Evolutionary conservation across 2,329 filamentous ascomycete genomes (phyloP), one percentile per base, ranked within the genome.

Genomic region (Diaporthe vaccinii): DNA sequence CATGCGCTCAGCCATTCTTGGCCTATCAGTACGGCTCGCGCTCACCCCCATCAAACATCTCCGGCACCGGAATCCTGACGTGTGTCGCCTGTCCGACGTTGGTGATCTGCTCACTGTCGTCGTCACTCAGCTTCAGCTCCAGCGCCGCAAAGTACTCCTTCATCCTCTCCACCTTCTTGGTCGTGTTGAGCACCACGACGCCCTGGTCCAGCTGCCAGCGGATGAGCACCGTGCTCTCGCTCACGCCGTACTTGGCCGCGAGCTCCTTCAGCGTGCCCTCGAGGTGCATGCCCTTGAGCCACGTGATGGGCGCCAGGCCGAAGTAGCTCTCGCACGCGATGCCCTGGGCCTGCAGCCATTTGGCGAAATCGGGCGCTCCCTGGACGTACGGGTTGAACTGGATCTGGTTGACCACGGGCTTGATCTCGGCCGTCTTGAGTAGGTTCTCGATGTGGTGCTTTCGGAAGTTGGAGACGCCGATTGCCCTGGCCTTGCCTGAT

Each of bases 381-480:
- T 87, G 86, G 5, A 87, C 82, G 74, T 88, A 88, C 5, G 87
- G 85, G 77, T 89, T 83, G 75, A 81, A 85, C 74, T 86, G 84
- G 57, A 85, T 82, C 77, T 85, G 85, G 73, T 86, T 86, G 73
- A 85, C 81, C 4, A 80, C 82, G 5, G 87, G 87, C 4, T 80
- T 79, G 10, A 85, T 81, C 53, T 80, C 84, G 22, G 86, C 86
- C 0, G 84, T 85, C 75, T 84, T 80, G 49, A 87, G 83, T 28
- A 89, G 87, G 15, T 86, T 85, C 61, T 90, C 86, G 25, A 93
- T 84, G 75, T 93, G 88, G 31, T 83, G 80, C 34, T 87, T 85
- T 8, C 89, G 82, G 81, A 88, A 93, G 82, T 91, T 93, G 73
- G 89, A 91, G 31, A 93, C 90, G 31, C 91, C 91, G 76, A 93